Base-by-base conservation (phyloP, 108 stramenopile species). In the Cyclotella atomus region DNA sequence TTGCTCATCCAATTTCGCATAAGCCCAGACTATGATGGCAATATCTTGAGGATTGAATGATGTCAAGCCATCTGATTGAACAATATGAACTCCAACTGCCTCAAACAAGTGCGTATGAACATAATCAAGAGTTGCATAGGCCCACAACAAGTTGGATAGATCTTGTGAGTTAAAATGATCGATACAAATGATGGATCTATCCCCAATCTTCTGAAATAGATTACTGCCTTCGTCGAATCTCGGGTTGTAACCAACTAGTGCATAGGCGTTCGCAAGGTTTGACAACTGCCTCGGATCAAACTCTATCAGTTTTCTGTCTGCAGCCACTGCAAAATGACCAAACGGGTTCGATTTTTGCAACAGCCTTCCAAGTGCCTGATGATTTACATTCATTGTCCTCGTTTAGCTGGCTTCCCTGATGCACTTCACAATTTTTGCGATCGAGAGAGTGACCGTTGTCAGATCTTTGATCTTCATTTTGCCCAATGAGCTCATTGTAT, bases 181-280 rank as follows among this genome's bases (percentile, higher is more conserved):
- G 8, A 61, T 24, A 21, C n/a, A 6, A 27, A 21, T 2, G 43
- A 61, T 35, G 6, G 60, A 38, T 43, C 14, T 38, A 27, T 30
- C 36, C 17, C 20, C 60, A 41, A 61, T 61, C 3, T 43, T 27
- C 15, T 43, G 8, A 19, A 61, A 61, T 10, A 61, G 24, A 0
- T 20, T 41, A n/a, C 36, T 23, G 15, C 30, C 3, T 9, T 41
- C 20, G 3, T 61, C 60, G 20, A 61, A 43, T 25, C 43, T 43
- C 6, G 60, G 38, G 30, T 57, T n/a, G 12, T 30, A 57, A 1
- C 29, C 29, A 2, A 57, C 9, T 30, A 61, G 4, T 61, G 60
- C 60, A 41, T 41, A 43, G 1, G 60, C 60, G 24, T 61, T 41
- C 6, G 60, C 60, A 43, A 61, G 20, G 60, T 61, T 61, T 1